Percentiles rank a stretch among this genome's conserved stretches.
phyloP scores from a whole-genome alignment of 2,329 filamentous ascomycete genomes.

The Sphaerulina vaccinii region DNA sequence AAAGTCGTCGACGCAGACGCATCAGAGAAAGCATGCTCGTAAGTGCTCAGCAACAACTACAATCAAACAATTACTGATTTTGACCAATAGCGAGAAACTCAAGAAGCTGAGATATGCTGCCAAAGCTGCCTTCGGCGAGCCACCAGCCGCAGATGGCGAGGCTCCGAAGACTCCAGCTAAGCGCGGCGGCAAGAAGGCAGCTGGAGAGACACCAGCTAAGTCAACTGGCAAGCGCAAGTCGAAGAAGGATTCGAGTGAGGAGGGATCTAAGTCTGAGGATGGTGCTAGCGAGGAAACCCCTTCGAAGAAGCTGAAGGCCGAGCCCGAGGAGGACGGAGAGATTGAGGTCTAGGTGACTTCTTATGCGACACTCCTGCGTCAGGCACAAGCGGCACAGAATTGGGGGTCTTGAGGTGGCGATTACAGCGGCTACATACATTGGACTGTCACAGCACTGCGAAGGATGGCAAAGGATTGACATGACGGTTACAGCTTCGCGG shows the following conservation, averaged over 20 bases:
- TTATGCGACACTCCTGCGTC: constrained; percentile 7
- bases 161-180: constrained; percentile 3
- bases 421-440: not conserved
- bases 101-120: constrained; percentile 6
- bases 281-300: not conserved
- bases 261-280: not conserved
- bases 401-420: not conserved
- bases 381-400: not conserved
- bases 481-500: too few species aligned
- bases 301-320: not conserved
- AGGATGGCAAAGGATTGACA: too few species aligned
- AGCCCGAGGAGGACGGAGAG: not conserved
- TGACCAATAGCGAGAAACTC: constrained; percentile 6
- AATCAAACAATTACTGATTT: not conserved
- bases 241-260: not conserved
- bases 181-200: not conserved
- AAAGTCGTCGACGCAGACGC: constrained; percentile 2
- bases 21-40: constrained; percentile 9
- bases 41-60: not conserved
- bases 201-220: not conserved
- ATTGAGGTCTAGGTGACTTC: constrained; percentile 7
- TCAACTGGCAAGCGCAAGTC: not conserved
- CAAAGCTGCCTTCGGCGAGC: constrained; percentile 6
- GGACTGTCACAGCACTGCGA: too few species aligned
- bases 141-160: not conserved